phyloP scores from a whole-genome alignment of 225 moss, liverwort and hornwort genomes.

The Sphagnum contortum region DNA sequence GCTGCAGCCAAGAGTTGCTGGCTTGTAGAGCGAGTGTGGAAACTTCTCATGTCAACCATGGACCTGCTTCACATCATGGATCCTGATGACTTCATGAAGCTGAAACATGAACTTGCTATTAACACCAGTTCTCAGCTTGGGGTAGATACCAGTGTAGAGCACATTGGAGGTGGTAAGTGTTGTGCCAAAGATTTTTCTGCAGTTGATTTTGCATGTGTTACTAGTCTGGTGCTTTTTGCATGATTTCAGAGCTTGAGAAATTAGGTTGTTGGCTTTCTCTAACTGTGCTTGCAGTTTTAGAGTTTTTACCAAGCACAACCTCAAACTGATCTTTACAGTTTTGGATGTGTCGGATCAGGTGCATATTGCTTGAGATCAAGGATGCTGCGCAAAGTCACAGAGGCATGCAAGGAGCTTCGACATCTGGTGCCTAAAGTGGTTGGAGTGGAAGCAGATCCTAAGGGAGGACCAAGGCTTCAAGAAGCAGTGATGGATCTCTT shows the following conservation, averaged over 20 bases:
- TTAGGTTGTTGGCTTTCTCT: no score
- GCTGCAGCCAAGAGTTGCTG: constrained; percentile 69
- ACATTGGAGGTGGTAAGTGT: constrained; percentile 28
- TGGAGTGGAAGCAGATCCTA: constrained; percentile 72
- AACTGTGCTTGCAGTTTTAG: no score
- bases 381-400: constrained; percentile 45
- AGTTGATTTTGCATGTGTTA: no score
- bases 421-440: constrained; percentile 63
- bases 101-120: constrained; percentile 63
- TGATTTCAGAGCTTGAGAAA: no score
- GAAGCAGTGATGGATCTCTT: constrained; percentile 67
- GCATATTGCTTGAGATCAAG: constrained; percentile 71
- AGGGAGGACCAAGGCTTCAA: constrained; percentile 63
- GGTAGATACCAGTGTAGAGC: constrained; percentile 25
- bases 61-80: constrained; percentile 81
- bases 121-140: constrained; percentile 25
- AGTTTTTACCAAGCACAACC: no score
- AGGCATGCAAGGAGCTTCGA: constrained; percentile 73
- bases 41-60: constrained; percentile 58
- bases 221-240: no score
- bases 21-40: constrained; percentile 80
- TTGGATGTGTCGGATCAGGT: constrained; percentile 1
- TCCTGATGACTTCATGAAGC: constrained; percentile 77
- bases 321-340: no score
- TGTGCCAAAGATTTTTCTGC: no score